Percentiles rank a stretch among this genome's conserved stretches.
phyloP scores from a whole-genome alignment of 768 basidiomycete species.

The Coprinopsis cinerea region DNA sequence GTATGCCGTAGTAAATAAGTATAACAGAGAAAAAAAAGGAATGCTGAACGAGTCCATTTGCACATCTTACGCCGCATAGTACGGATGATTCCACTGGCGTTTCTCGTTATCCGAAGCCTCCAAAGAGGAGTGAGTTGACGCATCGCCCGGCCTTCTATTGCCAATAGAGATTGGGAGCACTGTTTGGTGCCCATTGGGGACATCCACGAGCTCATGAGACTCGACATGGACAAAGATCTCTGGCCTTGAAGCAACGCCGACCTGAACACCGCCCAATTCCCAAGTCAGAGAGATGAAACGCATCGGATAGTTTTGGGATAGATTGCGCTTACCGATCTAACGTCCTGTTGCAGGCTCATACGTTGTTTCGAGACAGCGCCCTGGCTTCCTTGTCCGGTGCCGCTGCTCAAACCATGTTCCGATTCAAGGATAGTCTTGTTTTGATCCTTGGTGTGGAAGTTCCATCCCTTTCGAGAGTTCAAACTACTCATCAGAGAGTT shows the following conservation, averaged over 20 bases:
- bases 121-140: not conserved
- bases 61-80: slow-evolving; percentile 5
- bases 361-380: too few relatives aligned
- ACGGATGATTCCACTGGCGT: slow-evolving; percentile 2
- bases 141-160: not conserved
- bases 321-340: too few relatives aligned
- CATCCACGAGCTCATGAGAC: slow-evolving; percentile 15
- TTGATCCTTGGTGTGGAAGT: slow-evolving; percentile 10
- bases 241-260: slow-evolving; percentile 4
- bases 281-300: too few relatives aligned
- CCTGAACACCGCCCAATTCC: not conserved
- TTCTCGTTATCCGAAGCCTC: slow-evolving; percentile 6
- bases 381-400: too few relatives aligned
- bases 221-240: slow-evolving; percentile 20
- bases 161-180: too few relatives aligned
- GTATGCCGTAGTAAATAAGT: too few relatives aligned
- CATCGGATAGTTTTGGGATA: too few relatives aligned
- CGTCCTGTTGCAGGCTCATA: too few relatives aligned
- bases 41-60: too few relatives aligned
- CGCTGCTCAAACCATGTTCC: too few relatives aligned
- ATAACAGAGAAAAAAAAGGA: too few relatives aligned
- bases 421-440: not conserved
- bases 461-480: slow-evolving; percentile 29
- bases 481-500: slow-evolving; percentile 36
- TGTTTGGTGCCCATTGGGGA: not conserved